Conservation (phyloP, 225 moss, liverwort and hornwort genomes). For the Anthoceros angustus region DNA sequence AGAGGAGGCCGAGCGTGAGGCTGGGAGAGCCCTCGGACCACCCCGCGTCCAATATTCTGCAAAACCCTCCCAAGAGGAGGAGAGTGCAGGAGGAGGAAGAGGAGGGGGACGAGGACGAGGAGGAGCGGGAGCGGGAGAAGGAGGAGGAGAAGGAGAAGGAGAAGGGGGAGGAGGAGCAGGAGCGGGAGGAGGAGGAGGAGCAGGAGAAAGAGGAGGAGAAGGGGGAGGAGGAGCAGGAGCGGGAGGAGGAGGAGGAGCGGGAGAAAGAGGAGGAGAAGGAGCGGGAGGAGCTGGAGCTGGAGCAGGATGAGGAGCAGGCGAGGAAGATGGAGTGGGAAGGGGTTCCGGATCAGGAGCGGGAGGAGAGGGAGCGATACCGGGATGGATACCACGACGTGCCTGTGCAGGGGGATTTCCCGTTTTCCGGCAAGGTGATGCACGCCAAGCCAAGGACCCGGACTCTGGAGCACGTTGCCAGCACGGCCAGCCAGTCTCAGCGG, state of each 20-base stretch:
- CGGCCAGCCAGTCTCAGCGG: constrained; percentile 1
- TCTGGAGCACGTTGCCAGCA: constrained; percentile 1
- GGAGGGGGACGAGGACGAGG: not conserved
- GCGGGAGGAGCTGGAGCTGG: no score
- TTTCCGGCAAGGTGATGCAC: not conserved
- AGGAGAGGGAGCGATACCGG: not conserved
- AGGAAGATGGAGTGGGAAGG: not conserved
- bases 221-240: no score
- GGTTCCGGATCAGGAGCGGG: not conserved
- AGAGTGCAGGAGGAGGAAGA: not conserved
- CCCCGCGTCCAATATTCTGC: not conserved
- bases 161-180: no score
- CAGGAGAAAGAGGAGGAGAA: no score
- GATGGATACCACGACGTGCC: constrained; percentile 3
- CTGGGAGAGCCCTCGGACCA: not conserved
- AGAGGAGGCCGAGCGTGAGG: not conserved
- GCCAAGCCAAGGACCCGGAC: not conserved
- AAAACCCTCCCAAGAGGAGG: not conserved
- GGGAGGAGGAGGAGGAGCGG: no score
- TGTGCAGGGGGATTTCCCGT: constrained; percentile 1
- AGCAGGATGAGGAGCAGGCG: not conserved
- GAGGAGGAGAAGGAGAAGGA: no score
- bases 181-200: no score
- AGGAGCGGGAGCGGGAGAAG: not conserved
- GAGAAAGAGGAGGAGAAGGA: no score